A percentile compares a stretch with the other conserved stretches of the same genome.
Conservation (phyloP, 2,329 filamentous ascomycete species). For the Aspergillus uvarum region DNA sequence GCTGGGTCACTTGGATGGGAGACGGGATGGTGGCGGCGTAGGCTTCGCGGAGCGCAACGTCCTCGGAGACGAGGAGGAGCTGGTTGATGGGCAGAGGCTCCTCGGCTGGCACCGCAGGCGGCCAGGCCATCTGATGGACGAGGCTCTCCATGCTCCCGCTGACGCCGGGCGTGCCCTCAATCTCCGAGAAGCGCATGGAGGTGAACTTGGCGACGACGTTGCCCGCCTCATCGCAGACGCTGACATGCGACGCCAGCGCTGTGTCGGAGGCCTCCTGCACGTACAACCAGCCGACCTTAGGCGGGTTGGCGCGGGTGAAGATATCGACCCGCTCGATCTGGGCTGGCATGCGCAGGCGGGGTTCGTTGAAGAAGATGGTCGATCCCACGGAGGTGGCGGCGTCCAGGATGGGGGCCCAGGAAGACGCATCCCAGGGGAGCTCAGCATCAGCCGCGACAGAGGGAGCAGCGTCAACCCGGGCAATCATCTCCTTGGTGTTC, state of each 20-base stretch:
- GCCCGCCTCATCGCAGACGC: slow-evolving; percentile 30
- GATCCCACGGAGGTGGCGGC: slow-evolving; percentile 47
- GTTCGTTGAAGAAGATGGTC: slow-evolving; percentile 38
- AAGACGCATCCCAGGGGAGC: slow-evolving; percentile 28
- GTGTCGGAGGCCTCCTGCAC: slow-evolving; percentile 15
- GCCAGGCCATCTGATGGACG: slow-evolving; percentile 42
- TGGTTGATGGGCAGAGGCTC: slow-evolving; percentile 25
- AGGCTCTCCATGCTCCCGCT: slow-evolving; percentile 31
- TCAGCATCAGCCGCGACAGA: background rate
- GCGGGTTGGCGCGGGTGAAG: slow-evolving; percentile 27
- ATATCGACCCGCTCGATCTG: slow-evolving; percentile 33
- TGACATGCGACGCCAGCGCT: slow-evolving; percentile 14
- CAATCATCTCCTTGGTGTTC: slow-evolving; percentile 43
- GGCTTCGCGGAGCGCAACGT: background rate
- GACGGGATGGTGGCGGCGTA: background rate
- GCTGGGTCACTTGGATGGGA: background rate
- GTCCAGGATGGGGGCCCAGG: slow-evolving; percentile 45
- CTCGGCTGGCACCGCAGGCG: slow-evolving; percentile 36
- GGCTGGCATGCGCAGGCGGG: slow-evolving; percentile 39
- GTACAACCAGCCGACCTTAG: slow-evolving; percentile 35
- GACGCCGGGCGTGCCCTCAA: slow-evolving; percentile 34
- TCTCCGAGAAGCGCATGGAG: slow-evolving; percentile 42
- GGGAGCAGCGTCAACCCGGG: slow-evolving; percentile 33
- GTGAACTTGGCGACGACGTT: slow-evolving; percentile 32
- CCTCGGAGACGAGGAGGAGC: slow-evolving; percentile 9